Evolutionary conservation across 495 filamentous ascomycete genomes (phyloP), one percentile per base, ranked within the genome.

Genomic region (Staphylotrichum tortipilum): DNA sequence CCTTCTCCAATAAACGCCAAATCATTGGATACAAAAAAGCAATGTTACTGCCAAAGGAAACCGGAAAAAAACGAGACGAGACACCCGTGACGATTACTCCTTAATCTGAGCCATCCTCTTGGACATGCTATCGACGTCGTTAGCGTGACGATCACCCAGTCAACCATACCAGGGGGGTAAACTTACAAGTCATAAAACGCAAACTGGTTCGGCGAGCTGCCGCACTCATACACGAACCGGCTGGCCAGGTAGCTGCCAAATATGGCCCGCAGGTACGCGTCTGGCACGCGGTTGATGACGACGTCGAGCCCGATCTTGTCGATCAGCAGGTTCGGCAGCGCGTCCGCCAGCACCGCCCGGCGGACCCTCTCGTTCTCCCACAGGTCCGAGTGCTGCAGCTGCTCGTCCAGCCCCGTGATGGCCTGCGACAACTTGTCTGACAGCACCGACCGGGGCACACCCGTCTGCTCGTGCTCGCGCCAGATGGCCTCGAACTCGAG

Each of bases 401-500:
- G 89, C 68, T 98, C 90, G 57, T 98, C 89, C 19, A 98, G 77
- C 55, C 85, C 84, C 21, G 92, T 97, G 61, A 98, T 98, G 40
- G 94, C 94, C 38, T 86, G 52, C 55, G 85, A 90, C 53, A 98
- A 78, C 54, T 82, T 84, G 61, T 98, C 92, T 49, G 86, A 92
- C 19, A 98, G 79, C 3, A 88, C 82, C 47, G 87, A 92, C 47
- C 89, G 78, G 21, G 86, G 66, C 35, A 84, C 73, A 41, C 85
- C 85, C 2, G 85, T 94, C 63, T 85, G 71, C 69, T 89, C 78
- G 63, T 95, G 81, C 67, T 97, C 92, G 49, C 84, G 80, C 92
- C 92, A 98, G 67, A 98, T 90, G 45, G 92, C 92, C 67, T 97
- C 94, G 51, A 98, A 98, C 69, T 98, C 92, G 43, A 98, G 78